Evolutionary conservation across 257 asterid species (phyloP).

Genomic region (Perilla frutescens): DNA sequence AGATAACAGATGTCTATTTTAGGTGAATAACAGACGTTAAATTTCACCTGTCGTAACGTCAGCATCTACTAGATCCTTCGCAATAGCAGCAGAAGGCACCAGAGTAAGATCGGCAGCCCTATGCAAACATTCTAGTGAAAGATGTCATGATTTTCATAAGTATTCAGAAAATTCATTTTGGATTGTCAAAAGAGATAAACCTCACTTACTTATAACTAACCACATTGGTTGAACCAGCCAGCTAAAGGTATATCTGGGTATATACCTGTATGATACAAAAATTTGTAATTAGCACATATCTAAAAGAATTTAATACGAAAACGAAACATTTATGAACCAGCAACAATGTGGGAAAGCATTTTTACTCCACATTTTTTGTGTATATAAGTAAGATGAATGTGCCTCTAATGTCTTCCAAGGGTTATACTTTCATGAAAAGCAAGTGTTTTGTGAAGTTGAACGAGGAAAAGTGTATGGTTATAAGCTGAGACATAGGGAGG

Average conservation of each 20-base stretch:
- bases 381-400: background rate
- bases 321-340: conserved; percentile 3
- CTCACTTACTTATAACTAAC: conserved; percentile 75
- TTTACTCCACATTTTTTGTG: background rate
- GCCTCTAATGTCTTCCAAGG: background rate
- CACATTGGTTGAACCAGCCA: conserved; percentile 99
- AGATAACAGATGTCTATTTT: background rate
- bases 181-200: conserved; percentile 19
- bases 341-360: background rate
- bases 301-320: background rate
- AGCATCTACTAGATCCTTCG: conserved; percentile 84
- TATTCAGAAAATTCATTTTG: conserved; percentile 21
- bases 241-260: conserved; percentile 93
- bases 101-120: conserved; percentile 96
- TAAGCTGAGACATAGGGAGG: background rate
- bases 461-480: background rate
- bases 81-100: conserved; percentile 96
- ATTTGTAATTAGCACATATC: conserved; percentile 36
- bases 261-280: conserved; percentile 65
- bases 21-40: conserved; percentile 5
- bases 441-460: background rate
- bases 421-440: background rate
- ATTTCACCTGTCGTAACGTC: conserved; percentile 79
- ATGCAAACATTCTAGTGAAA: conserved; percentile 79
- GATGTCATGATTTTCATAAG: conserved; percentile 19